Base-by-base conservation (phyloP, 768 basidiomycete species). In the Hemileccinum impolitum region DNA sequence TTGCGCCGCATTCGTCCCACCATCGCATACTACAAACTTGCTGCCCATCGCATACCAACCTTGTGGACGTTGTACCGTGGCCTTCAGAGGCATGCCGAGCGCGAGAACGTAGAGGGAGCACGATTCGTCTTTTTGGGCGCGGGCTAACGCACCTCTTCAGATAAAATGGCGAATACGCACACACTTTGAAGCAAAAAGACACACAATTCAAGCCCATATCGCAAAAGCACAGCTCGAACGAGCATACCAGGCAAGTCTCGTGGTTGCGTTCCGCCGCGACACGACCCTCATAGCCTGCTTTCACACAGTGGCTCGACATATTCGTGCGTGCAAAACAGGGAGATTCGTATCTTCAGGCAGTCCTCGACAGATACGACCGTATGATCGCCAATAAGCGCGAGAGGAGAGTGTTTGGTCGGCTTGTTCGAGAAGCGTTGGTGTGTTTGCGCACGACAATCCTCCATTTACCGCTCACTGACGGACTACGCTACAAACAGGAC, bases 11-110 rank as follows among this genome's bases (percentile, higher is more conserved):
- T 81, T 6, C 74, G 81, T 11, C 80, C 86, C 9, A 72, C 75
- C 18, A 73, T 79, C 3, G 82, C 86, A 3, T 88, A 91, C 58
- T 90, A 76, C 59, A 63, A 77, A 42, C 81, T 91, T 23, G 72
- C 75, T 0, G 84, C 83, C 0, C 92, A 94, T 63, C 78, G 84
- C 18, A 67, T 84, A 23, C 90, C 92, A 3, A 91, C 89, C 0
- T 64, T 87, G 57, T 90, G 88, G 86, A 66, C 73, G 0, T 69
- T 94, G 5, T 94, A 93, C 64, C 77, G 90, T 18, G 80, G 81
- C 4, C 73, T 94, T 13, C 66, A 89, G 41, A 69, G 74, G 25
- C 58, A 75, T 35, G 75, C 86, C 6, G 78, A 80, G 1, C 74
- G 74, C 13, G 74, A 77, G 23, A 71, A 79, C 60, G 86, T 88